phyloP scores from a whole-genome alignment of 2,329 filamentous ascomycete genomes.

The Elsinoe ampelina region DNA sequence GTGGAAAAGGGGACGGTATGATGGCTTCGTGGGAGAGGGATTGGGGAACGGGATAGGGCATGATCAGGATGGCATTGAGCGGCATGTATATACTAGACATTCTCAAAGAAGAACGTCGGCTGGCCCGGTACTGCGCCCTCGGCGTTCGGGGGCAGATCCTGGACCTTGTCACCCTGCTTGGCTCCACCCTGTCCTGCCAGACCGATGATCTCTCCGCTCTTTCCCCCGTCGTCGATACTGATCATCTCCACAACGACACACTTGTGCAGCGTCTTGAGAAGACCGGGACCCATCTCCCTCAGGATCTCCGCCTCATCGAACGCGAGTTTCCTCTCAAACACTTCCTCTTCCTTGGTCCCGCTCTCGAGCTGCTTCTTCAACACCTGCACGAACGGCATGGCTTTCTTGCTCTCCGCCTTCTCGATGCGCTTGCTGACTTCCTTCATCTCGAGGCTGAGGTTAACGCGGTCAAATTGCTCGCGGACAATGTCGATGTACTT shows the following conservation, averaged over 20 bases:
- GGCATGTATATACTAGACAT: slow-evolving; percentile 44
- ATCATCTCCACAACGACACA: slow-evolving; percentile 65
- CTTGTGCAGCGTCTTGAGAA: slow-evolving; percentile 65
- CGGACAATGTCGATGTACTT: slow-evolving; percentile 76
- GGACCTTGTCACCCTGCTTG: slow-evolving; percentile 48
- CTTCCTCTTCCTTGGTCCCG: slow-evolving; percentile 50
- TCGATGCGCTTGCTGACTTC: slow-evolving; percentile 66
- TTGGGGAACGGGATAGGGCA: background rate
- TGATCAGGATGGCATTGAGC: background rate
- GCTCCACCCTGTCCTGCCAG: slow-evolving; percentile 40
- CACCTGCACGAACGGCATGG: slow-evolving; percentile 88
- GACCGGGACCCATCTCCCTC: slow-evolving; percentile 63
- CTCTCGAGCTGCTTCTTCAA: slow-evolving; percentile 72
- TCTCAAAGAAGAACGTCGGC: slow-evolving; percentile 79
- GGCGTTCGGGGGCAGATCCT: slow-evolving; percentile 50
- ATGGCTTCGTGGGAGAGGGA: too few species aligned
- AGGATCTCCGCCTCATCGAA: slow-evolving; percentile 79
- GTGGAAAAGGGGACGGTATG: slow-evolving; percentile 53
- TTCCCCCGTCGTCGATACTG: slow-evolving; percentile 59
- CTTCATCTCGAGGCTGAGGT: slow-evolving; percentile 66
- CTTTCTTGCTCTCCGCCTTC: slow-evolving; percentile 92
- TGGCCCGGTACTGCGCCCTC: slow-evolving; percentile 71
- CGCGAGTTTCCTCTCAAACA: slow-evolving; percentile 73
- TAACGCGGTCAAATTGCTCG: slow-evolving; percentile 56
- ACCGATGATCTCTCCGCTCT: slow-evolving; percentile 49